Percentiles rank a stretch among this genome's conserved stretches.
Conservation (phyloP, 2,329 filamentous ascomycete species). For the Leptographium flavum region DNA sequence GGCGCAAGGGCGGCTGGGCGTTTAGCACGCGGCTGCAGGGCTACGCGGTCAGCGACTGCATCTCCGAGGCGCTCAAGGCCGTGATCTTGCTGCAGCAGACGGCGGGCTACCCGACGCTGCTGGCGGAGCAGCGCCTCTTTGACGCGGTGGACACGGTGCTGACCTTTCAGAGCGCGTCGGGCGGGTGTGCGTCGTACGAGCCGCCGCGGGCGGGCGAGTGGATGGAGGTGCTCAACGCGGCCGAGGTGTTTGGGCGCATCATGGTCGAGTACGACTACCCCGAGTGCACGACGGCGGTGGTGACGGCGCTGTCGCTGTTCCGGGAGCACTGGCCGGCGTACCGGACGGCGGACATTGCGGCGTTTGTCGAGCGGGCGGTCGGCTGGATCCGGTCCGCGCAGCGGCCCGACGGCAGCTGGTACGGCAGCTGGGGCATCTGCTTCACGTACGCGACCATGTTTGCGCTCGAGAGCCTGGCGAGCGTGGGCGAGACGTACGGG, state of each 20-base stretch:
- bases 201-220: conserved; percentile 61
- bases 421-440: conserved; percentile 95
- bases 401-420: conserved; percentile 79
- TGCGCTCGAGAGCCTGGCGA: conserved; percentile 71
- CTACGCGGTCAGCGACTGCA: conserved; percentile 91
- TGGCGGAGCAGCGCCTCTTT: conserved; percentile 65
- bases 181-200: conserved; percentile 86
- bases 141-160: conserved; percentile 85
- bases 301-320: conserved; percentile 78
- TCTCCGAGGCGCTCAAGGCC: conserved; percentile 78
- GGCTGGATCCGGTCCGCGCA: conserved; percentile 73
- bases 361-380: conserved; percentile 60
- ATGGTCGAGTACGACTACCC: conserved; percentile 99
- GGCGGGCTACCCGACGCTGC: conserved; percentile 56
- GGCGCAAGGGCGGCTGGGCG: conserved; percentile 85
- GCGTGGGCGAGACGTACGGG: conserved; percentile 66
- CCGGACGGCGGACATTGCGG: conserved; percentile 57
- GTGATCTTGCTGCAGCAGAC: conserved; percentile 69
- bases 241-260: conserved; percentile 90
- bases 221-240: conserved; percentile 80
- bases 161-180: conserved; percentile 76
- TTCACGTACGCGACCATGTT: conserved; percentile 98
- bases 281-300: conserved; percentile 90
- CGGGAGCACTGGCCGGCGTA: conserved; percentile 70
- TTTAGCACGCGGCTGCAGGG: conserved; percentile 90